phyloP scores from a whole-genome alignment of 257 asterid genomes.

The Solanum chiquidenum region DNA sequence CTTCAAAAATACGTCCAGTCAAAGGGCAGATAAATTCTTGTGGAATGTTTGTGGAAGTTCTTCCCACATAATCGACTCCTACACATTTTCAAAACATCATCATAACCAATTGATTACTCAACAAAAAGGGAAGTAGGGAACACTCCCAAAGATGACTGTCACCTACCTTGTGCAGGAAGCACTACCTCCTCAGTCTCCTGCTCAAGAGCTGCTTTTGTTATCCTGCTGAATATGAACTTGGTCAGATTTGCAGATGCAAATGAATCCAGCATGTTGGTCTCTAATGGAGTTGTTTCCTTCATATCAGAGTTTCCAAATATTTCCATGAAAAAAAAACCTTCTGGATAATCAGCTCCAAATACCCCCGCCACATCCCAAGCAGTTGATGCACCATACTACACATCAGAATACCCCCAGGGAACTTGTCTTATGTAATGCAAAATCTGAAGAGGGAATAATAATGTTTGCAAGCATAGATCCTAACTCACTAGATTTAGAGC shows the following conservation, averaged over 20 bases:
- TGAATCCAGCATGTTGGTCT: background rate
- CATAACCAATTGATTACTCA: background rate
- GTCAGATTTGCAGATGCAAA: conserved; percentile 11
- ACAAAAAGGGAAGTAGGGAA: background rate
- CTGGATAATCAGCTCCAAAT: conserved; percentile 9
- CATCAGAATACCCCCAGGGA: background rate
- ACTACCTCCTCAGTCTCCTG: conserved; percentile 15
- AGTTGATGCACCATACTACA: conserved; percentile 15
- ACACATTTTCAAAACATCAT: background rate
- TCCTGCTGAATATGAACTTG: conserved; percentile 6
- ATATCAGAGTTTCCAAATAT: background rate
- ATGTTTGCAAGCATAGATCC: background rate
- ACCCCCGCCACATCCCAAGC: conserved; percentile 14
- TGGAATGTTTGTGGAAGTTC: conserved; percentile 29
- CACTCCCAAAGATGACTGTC: background rate
- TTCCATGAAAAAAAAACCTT: conserved; percentile 3
- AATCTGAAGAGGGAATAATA: background rate
- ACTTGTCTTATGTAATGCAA: background rate
- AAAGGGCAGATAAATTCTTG: conserved; percentile 58
- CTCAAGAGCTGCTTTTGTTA: conserved; percentile 23
- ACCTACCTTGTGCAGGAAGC: conserved; percentile 34
- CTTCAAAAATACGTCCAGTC: conserved; percentile 46
- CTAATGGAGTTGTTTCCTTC: conserved; percentile 7
- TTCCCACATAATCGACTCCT: background rate
- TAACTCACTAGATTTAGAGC: background rate